A percentile compares a stretch with the other conserved stretches of the same genome.
phyloP scores from a whole-genome alignment of 2,329 filamentous ascomycete genomes.

The Passalora sequoiae region DNA sequence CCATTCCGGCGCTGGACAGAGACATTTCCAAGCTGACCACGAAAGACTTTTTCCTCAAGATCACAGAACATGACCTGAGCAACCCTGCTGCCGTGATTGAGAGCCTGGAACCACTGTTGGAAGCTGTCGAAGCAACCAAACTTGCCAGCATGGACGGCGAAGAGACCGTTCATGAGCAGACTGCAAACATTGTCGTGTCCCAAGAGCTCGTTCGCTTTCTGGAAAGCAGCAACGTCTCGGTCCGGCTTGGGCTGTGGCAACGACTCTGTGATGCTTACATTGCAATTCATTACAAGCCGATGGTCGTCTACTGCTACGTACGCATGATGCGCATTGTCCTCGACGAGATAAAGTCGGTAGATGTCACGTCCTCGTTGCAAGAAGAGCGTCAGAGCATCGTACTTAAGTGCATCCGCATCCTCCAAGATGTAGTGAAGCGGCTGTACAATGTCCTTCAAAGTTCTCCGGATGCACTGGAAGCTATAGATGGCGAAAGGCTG shows the following conservation, averaged over 20 bases:
- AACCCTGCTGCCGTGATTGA: slow-evolving; percentile 84
- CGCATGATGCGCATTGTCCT: slow-evolving; percentile 81
- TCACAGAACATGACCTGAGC: slow-evolving; percentile 77
- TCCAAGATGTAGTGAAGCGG: slow-evolving; percentile 71
- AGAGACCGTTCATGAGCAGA: neutral
- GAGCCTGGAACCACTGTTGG: slow-evolving; percentile 84
- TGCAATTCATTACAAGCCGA: slow-evolving; percentile 76
- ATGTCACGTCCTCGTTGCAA: slow-evolving; percentile 51
- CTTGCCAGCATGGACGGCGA: neutral
- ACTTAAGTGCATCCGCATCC: slow-evolving; percentile 69
- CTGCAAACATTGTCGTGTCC: slow-evolving; percentile 33
- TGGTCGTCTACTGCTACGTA: slow-evolving; percentile 81
- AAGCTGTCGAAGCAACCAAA: slow-evolving; percentile 46
- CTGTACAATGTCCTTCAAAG: slow-evolving; percentile 61
- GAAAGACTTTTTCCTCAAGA: slow-evolving; percentile 88
- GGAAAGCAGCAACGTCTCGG: slow-evolving; percentile 70
- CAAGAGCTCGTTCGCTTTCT: slow-evolving; percentile 83
- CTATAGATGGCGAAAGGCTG: slow-evolving; percentile 74
- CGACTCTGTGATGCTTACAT: slow-evolving; percentile 85
- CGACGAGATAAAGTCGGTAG: slow-evolving; percentile 58
- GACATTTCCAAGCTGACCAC: slow-evolving; percentile 90
- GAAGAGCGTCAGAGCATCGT: slow-evolving; percentile 66
- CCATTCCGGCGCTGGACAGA: slow-evolving; percentile 73
- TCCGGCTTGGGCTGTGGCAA: slow-evolving; percentile 84
- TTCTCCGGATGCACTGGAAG: slow-evolving; percentile 72